Conservation (phyloP, 2,329 filamentous ascomycete species). For the Tolypocladium paradoxum region DNA sequence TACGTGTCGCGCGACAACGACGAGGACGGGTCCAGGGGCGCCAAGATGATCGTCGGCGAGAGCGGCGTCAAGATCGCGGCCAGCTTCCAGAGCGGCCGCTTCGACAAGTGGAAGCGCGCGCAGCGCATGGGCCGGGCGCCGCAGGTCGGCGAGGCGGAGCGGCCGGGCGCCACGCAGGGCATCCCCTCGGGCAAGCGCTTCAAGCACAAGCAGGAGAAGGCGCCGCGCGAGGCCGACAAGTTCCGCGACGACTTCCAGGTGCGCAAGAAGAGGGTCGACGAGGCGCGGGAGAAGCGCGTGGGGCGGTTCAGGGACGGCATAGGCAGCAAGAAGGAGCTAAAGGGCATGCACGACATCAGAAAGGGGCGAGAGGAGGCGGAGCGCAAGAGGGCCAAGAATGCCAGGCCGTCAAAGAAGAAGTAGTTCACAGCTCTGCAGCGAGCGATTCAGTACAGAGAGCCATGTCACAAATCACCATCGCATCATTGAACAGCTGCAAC, state of each 20-base stretch:
- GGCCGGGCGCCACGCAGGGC: conserved; percentile 16
- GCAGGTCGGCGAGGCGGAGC: conserved; percentile 72
- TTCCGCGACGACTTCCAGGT: conserved; percentile 82
- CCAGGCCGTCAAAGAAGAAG: conserved; percentile 58
- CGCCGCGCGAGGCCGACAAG: conserved; percentile 89
- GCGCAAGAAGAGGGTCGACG: conserved; percentile 80
- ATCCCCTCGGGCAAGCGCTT: conserved; percentile 41
- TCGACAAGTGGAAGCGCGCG: conserved; percentile 82
- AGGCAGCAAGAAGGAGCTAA: conserved; percentile 68
- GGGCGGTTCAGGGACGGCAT: conserved; percentile 63
- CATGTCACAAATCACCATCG: background rate
- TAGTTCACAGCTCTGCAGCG: conserved; percentile 1
- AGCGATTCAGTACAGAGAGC: background rate
- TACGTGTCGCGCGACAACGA: conserved; percentile 90
- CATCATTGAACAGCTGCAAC: background rate
- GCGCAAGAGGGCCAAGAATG: conserved; percentile 76
- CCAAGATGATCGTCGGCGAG: conserved; percentile 73
- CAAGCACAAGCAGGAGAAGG: conserved; percentile 78
- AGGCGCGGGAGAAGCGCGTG: conserved; percentile 74
- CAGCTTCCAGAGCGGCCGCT: conserved; percentile 83
- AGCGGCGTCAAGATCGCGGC: conserved; percentile 93
- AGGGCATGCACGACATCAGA: conserved; percentile 71
- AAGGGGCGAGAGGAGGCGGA: conserved; percentile 72
- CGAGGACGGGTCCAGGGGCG: conserved; percentile 72
- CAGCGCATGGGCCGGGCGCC: conserved; percentile 73